Base-by-base conservation (phyloP, 2,329 filamentous ascomycete species). In the Cladorrhinum sp. region DNA sequence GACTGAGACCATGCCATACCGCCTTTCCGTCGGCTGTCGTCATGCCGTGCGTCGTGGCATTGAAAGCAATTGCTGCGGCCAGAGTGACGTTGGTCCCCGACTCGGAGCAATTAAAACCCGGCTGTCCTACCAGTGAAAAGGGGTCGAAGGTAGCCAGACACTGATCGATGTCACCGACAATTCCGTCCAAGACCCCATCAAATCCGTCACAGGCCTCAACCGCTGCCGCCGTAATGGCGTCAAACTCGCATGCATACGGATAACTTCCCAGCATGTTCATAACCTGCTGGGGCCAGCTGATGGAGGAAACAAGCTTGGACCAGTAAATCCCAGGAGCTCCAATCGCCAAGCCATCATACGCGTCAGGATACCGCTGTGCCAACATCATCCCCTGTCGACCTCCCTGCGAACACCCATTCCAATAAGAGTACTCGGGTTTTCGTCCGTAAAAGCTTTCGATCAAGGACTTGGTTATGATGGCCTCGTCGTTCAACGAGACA, bases 331-430 rank as follows among this genome's bases (percentile, higher is more conserved):
- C 82, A 1, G 79, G 76, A 1, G 73, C 73, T 0, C 75, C 77
- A 1, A 81, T 82, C 6, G 81, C 69, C 42, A 84, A 78, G 20
- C 82, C 82, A 63, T 85, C 80, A 62, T 82, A 84, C 59, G 83
- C 81, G 8, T 80, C 72, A 0, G 82, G 82, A 64, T 78, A 84
- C 18, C 74, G 69, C 66, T 85, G 77, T 2, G 80, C 77, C 51
- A 79, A 75, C 64, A 79, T 80, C 26, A 82, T 68, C 16, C 82
- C 83, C 70, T 85, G 82, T 0, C 82, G 73, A 1, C 83, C 83
- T 24, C 83, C 83, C 0, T 79, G 82, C 1, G 79, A 82, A 68
- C 82, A 85, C 26, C 82, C 83, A 51, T 76, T 74, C 68, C 77
- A 85, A 68, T 84, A 85, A n/a, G 76, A 80, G 67, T 79, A 81